Evolutionary conservation across 1,284 basidiomycete species (phyloP), one percentile per base, ranked within the genome.

Genomic region (Rhizopogon hawkerae): DNA sequence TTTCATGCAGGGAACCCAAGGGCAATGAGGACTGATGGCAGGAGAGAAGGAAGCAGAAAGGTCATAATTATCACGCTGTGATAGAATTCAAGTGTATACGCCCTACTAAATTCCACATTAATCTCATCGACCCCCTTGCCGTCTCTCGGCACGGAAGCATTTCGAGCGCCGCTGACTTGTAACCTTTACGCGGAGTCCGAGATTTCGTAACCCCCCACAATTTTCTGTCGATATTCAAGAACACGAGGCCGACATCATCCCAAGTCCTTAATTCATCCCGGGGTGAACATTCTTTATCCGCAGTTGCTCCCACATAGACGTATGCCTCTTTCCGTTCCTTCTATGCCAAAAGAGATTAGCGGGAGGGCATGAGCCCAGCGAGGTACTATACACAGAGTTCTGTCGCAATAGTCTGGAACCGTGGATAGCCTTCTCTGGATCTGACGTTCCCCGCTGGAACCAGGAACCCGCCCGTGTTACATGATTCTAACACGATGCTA

Each of bases 1-100:
- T 71, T 74, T 75, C 61, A 56, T 29, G 59, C 46, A 39, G 49
- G 52, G 3, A 52, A 48, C 46, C 52, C 38, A 49, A 54, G 50
- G 49, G 58, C 48, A 52, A 48, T 47, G 51, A 43, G 54, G 48
- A 24, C 35, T 54, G 59, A 43, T 48, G 54, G 47, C 47, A 47
- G 38, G 45, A 48, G 37, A 35, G 13, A 46, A 51, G 39, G 50
- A 52, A 46, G 45, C 31, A 48, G 47, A 47, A 50, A 16, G 18
- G 35, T 49, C 55, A 61, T 60, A 46, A 51, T 43, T 50, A 53
- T 64, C 36, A 50, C 54, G 54, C 54, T 50, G 46, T 33, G 51
- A 52, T 50, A 44, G 41, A 13, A 31, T 43, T 43, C 41, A n/a
- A n/a, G 21, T 33, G 29, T 43, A 43, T 43, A 43, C n/a, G 41